Percentiles rank a stretch among this genome's conserved stretches.
Conservation (phyloP, 495 filamentous ascomycete species). For the Penicillium cataractarum region DNA sequence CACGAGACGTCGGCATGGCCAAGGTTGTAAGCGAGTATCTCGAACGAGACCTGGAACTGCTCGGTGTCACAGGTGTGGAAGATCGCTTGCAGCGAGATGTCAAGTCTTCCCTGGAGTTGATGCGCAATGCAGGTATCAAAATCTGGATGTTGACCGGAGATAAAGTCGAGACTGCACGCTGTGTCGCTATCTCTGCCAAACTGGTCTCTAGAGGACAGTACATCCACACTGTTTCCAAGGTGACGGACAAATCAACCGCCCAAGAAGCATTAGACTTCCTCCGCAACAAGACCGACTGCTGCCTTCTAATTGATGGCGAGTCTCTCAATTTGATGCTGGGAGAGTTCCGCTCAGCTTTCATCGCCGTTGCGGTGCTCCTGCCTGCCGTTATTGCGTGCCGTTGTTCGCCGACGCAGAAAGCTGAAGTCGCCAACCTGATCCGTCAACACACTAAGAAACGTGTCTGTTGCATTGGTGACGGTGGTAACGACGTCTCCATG, state of each 20-base stretch:
- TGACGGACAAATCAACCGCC: constrained; percentile 59
- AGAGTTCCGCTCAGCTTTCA: constrained; percentile 81
- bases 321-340: constrained; percentile 80
- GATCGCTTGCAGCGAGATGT: constrained; percentile 95
- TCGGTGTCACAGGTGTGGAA: constrained; percentile 97
- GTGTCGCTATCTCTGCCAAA: constrained; percentile 93
- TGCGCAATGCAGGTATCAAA: constrained; percentile 98
- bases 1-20: constrained; percentile 80
- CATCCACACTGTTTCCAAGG: constrained; percentile 90
- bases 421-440: constrained; percentile 89
- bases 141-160: constrained; percentile 99
- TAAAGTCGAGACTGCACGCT: constrained; percentile 97
- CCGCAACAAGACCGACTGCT: constrained; percentile 83
- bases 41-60: constrained; percentile 85
- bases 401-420: constrained; percentile 97
- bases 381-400: constrained; percentile 95
- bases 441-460: constrained; percentile 90
- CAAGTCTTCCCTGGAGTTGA: constrained; percentile 89
- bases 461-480: constrained; percentile 95
- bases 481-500: constrained; percentile 98
- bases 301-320: constrained; percentile 93
- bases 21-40: constrained; percentile 77
- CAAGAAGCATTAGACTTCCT: constrained; percentile 87
- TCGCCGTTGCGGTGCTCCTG: constrained; percentile 81
- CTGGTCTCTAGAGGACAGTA: constrained; percentile 94